These are phyloP conservation scores for Rhizopogon roseolus DNA, from an alignment of 768 basidiomycete genomes.

Conservation along the genomic window DNA sequence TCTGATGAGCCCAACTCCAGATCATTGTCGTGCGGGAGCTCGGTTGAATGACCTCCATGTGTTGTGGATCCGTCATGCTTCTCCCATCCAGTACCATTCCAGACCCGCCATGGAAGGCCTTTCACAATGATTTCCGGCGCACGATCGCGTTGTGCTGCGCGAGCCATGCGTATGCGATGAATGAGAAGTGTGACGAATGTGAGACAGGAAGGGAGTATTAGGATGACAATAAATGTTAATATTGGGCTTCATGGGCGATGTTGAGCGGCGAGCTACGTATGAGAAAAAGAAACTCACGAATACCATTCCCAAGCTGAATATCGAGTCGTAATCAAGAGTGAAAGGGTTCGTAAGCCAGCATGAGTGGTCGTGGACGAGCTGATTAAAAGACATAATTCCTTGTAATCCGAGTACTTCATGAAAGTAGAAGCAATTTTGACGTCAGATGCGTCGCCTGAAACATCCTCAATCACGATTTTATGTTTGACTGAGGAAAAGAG, in stretches of 20 bases:
- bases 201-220: conserved; percentile 85
- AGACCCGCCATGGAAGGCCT: conserved; percentile 75
- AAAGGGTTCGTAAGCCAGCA: conserved; percentile 69
- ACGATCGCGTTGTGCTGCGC: conserved; percentile 78
- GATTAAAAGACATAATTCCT: conserved; percentile 64
- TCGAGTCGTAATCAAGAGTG: conserved; percentile 71
- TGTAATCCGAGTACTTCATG: conserved; percentile 81
- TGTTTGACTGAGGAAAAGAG: conserved; percentile 6
- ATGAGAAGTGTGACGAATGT: conserved; percentile 87
- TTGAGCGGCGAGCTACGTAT: conserved; percentile 2
- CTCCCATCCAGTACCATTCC: conserved; percentile 79
- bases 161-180: conserved; percentile 80
- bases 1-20: conserved; percentile 31
- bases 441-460: conserved; percentile 76
- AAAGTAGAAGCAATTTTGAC: conserved; percentile 83
- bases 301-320: conserved; percentile 92
- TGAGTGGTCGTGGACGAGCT: conserved; percentile 73
- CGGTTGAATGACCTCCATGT: conserved; percentile 21
- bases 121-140: conserved; percentile 80
- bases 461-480: conserved; percentile 4
- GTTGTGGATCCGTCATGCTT: conserved; percentile 48
- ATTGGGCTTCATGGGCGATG: conserved; percentile 52
- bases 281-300: conserved; percentile 46
- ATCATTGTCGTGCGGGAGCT: conserved; percentile 24
- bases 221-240: conserved; percentile 79